phyloP scores from a whole-genome alignment of 192 early-diverging fungal genomes.

The Coemansia sp. region DNA sequence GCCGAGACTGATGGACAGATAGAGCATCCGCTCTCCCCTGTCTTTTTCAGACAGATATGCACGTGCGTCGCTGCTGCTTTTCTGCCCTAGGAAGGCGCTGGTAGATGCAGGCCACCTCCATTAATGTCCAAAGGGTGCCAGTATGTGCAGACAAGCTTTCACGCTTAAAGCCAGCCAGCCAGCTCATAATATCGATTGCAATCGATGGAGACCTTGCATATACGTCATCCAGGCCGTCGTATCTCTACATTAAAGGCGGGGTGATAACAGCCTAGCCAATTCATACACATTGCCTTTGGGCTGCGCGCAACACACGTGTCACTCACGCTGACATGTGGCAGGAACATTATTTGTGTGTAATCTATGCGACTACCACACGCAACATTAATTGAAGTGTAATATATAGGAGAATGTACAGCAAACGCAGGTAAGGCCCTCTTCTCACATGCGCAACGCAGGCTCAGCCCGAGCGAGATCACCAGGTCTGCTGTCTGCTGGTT shows the following conservation, averaged over 20 bases:
- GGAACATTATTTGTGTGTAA: neutral
- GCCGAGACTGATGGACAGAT: neutral
- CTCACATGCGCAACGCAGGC: conserved; percentile 40
- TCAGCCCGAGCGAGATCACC: conserved; percentile 18
- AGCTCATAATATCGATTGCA: neutral
- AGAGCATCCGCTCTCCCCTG: neutral
- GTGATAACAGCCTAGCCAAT: neutral
- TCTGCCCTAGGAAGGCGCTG: neutral
- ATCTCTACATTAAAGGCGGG: neutral
- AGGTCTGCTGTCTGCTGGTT: conserved; percentile 16
- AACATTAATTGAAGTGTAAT: neutral
- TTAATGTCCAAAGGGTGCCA: neutral
- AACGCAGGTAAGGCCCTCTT: neutral
- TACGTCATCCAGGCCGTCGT: neutral
- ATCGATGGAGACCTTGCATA: neutral
- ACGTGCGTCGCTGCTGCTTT: neutral
- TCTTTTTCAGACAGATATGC: conserved; percentile 1
- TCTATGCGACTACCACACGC: neutral
- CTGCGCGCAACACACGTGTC: neutral
- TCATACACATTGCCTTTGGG: neutral
- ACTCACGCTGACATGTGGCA: neutral
- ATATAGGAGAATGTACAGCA: conserved; percentile 3
- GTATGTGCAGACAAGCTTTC: neutral
- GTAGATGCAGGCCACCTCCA: neutral
- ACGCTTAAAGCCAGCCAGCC: neutral